These are phyloP conservation scores for Saturnispora quitensis DNA, from an alignment of 805 yeast genomes.

Conservation along the genomic window DNA sequence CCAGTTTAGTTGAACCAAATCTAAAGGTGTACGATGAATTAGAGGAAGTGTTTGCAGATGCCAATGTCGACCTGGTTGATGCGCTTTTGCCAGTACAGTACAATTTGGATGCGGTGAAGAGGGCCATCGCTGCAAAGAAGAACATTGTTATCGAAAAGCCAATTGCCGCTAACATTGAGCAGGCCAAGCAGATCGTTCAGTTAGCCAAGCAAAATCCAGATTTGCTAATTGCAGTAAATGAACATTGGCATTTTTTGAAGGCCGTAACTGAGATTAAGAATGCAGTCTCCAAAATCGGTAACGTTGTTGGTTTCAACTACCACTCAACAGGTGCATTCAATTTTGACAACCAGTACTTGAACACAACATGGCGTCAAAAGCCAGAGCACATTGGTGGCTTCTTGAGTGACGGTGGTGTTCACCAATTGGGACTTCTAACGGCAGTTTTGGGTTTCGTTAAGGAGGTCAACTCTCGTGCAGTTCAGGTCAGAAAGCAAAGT, in stretches of 20 bases:
- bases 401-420: constrained; percentile 94
- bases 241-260: constrained; percentile 74
- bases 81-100: constrained; percentile 83
- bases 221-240: constrained; percentile 68
- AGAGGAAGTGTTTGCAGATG: constrained; percentile 58
- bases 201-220: constrained; percentile 47
- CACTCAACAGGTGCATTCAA: constrained; percentile 68
- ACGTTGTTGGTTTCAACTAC: constrained; percentile 59
- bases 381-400: constrained; percentile 93
- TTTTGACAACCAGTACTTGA: constrained; percentile 47
- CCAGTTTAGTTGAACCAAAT: constrained; percentile 40
- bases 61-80: constrained; percentile 68
- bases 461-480: constrained; percentile 65
- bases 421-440: constrained; percentile 81
- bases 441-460: constrained; percentile 70
- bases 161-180: constrained; percentile 74
- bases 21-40: constrained; percentile 48
- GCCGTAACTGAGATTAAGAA: constrained; percentile 47
- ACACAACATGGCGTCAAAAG: constrained; percentile 77
- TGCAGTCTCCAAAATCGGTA: constrained; percentile 64
- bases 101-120: constrained; percentile 58
- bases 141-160: constrained; percentile 87
- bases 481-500: constrained; percentile 64
- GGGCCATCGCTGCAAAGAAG: constrained; percentile 65
- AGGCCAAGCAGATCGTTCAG: constrained; percentile 72